Conservation (phyloP, 176 grass and related monocot genomes). For the Bromus sterilis region DNA sequence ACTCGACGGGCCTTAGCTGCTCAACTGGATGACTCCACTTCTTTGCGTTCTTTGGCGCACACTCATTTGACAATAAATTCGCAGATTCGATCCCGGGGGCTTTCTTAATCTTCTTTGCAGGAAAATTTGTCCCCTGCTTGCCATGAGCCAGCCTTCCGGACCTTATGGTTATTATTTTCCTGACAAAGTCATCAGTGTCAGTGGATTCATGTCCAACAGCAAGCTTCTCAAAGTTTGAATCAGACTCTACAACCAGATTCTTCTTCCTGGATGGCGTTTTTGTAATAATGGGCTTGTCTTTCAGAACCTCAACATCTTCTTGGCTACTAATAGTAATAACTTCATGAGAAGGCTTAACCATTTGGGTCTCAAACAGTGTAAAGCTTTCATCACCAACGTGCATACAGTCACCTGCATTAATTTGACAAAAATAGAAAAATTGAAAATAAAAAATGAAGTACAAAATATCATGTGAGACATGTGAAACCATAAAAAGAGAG, state of each 20-base stretch:
- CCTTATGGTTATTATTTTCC: not conserved
- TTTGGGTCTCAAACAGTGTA: not conserved
- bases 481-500: not conserved
- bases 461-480: not conserved
- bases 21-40: no score
- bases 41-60: no score
- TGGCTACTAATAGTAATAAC: not conserved
- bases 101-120: no score
- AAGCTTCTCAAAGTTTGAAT: not conserved
- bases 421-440: not conserved
- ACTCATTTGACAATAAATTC: no score
- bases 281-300: not conserved
- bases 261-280: not conserved
- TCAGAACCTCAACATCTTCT: not conserved
- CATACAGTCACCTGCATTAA: not conserved
- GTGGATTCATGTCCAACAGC: not conserved
- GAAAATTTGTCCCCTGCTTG: no score
- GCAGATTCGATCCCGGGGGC: no score
- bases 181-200: not conserved
- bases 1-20: no score
- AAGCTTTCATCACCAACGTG: not conserved
- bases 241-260: not conserved
- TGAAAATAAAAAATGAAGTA: not conserved
- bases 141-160: not conserved
- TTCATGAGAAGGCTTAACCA: not conserved